Evolutionary conservation across 192 early-diverging fungal species (phyloP).

Genomic region (Coemansia sp.): DNA sequence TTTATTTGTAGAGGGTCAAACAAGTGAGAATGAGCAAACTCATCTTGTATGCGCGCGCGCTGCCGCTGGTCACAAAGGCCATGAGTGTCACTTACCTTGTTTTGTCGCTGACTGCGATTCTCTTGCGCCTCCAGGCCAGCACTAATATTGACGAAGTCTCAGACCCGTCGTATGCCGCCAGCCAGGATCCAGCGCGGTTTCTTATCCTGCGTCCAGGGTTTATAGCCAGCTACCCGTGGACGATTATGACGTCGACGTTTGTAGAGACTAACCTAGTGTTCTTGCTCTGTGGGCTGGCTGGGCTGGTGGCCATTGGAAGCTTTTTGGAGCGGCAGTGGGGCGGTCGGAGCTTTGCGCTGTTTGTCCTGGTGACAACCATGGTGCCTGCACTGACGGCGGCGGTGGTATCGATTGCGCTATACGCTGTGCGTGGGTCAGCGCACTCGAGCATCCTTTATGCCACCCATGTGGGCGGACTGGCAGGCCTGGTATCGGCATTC

Average conservation of each 20-base stretch:
- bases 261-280: slow-evolving; percentile 42
- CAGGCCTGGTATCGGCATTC: slow-evolving; percentile 71
- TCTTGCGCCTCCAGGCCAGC: slow-evolving; percentile 15
- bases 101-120: slow-evolving; percentile 26
- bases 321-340: slow-evolving; percentile 91
- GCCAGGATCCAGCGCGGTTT: slow-evolving; percentile 35
- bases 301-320: slow-evolving; percentile 59
- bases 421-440: slow-evolving; percentile 12
- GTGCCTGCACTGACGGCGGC: slow-evolving; percentile 58
- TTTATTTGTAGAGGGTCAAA: not conserved
- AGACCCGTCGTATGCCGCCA: slow-evolving; percentile 17
- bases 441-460: slow-evolving; percentile 27
- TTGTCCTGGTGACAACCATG: slow-evolving; percentile 56
- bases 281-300: slow-evolving; percentile 22
- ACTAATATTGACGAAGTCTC: not conserved
- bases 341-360: slow-evolving; percentile 70
- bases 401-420: slow-evolving; percentile 12
- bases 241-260: slow-evolving; percentile 37
- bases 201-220: slow-evolving; percentile 47
- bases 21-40: slow-evolving; percentile 28
- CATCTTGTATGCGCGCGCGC: slow-evolving; percentile 22
- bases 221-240: slow-evolving; percentile 48
- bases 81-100: slow-evolving; percentile 12
- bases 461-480: slow-evolving; percentile 66
- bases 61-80: slow-evolving; percentile 47